Evolutionary conservation across 257 asterid species (phyloP), one percentile per base, ranked within the genome.

Genomic region (Cruciata laevipes): DNA sequence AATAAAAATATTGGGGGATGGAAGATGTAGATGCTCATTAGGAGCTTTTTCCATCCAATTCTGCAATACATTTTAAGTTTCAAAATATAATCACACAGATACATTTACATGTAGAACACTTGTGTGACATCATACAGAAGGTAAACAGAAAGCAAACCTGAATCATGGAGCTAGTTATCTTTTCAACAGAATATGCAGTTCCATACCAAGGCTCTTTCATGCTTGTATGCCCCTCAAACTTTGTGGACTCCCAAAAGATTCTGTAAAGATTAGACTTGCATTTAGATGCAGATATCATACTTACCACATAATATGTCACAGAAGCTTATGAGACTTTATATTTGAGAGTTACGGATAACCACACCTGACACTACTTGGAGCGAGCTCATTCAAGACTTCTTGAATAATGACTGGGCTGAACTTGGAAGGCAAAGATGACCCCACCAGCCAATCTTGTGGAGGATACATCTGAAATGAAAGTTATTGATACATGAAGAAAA

Each of bases 191-290:
- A 81, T 81, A 90, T 63, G 88, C 83, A 24, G 99, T 94, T 78
- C 97, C 96, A 80, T 94, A 94, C 97, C 99, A 90, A 64, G 97
- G 97, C 78, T 94, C 99, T 25, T 73, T 74, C 74, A 66, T 74
- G 77, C 81, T 75, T 4, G 91, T 75, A 53, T 75, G 79, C 49
- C 93, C 97, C 81, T 88, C 89, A 78, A 94, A 90, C 77, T 84
- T 88, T 9, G 96, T 81, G 13, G 97, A 90, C 82, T 88, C 97
- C 97, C 97, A 90, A 78, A 94, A 90, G 61, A 94, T 84, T 82
- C 99, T 94, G 92, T 58, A 68, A 37, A 63, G 71, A 63, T 71
- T 31, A 79, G 25, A 33, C 61, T 32, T 70, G 53, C 44, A 64
- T 27, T 57, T 62, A 56, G 18, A 21, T 30, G n/a, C 23, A 25